Evolutionary conservation across 2,329 filamentous ascomycete genomes (phyloP), one percentile per base, ranked within the genome.

Genomic region (Penicillium sp.): DNA sequence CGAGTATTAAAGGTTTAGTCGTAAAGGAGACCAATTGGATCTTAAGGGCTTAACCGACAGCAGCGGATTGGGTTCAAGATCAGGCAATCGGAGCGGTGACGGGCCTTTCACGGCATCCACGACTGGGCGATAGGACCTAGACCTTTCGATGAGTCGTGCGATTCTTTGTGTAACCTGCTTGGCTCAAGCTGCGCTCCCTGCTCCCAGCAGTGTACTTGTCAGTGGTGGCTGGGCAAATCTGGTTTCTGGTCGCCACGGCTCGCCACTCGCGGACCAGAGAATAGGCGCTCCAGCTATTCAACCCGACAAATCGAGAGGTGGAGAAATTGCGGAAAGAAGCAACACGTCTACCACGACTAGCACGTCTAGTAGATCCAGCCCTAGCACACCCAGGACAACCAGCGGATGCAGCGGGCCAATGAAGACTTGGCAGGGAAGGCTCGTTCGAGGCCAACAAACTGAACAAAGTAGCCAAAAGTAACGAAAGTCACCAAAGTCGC

Each of bases 11-110:
- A n/a, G 41, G 20, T n/a, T 10, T 4, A 31, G 31, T 47, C 11
- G 10, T 20, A 14, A 25, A 45, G 49, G 20, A 47, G 42, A 7
- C 49, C 39, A 48, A 58, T 52, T 47, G 28, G 38, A 53, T 38
- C 34, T 55, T 49, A 50, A 61, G 43, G 55, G 49, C 60, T 57
- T 56, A 63, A 59, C 54, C 48, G 39, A 47, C 53, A 50, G 37
- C 35, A 39, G 37, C 34, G 41, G 50, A 57, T 57, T 54, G 54
- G 47, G 49, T 45, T 50, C 22, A 54, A 43, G 51, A 35, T 65
- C 58, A 61, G 60, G 51, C 51, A 56, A 63, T 63, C 55, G 52
- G 57, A 60, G 60, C 51, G 59, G 59, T 60, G 51, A 59, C 55
- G 35, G 38, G 43, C 11, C 28, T 41, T 28, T 42, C 14, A 38